A percentile compares a stretch with the other conserved stretches of the same genome.
Conservation (phyloP, 2,329 filamentous ascomycete genomes). For the Penicillium verrucosum region DNA sequence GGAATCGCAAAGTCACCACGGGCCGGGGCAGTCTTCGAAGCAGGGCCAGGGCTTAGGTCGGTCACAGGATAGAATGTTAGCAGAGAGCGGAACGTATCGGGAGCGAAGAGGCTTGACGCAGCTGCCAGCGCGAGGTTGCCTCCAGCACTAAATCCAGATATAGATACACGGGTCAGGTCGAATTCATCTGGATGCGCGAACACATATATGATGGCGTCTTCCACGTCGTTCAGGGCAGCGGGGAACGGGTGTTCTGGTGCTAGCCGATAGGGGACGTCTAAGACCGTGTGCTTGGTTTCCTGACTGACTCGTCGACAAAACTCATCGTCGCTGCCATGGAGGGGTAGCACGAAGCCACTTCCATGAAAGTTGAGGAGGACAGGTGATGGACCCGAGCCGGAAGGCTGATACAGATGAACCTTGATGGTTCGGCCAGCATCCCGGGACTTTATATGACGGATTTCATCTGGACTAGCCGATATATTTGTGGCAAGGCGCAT, state of each 20-base stretch:
- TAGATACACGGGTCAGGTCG: slow-evolving; percentile 31
- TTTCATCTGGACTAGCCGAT: slow-evolving; percentile 22
- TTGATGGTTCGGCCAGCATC: slow-evolving; percentile 31
- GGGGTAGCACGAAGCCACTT: slow-evolving; percentile 34
- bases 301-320: slow-evolving; percentile 29
- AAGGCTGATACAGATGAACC: slow-evolving; percentile 29
- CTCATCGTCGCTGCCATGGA: slow-evolving; percentile 32
- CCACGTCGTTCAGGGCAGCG: slow-evolving; percentile 40
- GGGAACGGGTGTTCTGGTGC: slow-evolving; percentile 43
- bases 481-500: not conserved
- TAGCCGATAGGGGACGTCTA: slow-evolving; percentile 42
- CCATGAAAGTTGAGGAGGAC: slow-evolving; percentile 37
- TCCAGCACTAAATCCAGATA: slow-evolving; percentile 47
- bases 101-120: slow-evolving; percentile 28
- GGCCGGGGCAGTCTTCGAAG: slow-evolving; percentile 24
- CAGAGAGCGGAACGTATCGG: slow-evolving; percentile 31
- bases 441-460: slow-evolving; percentile 31
- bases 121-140: slow-evolving; percentile 40
- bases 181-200: slow-evolving; percentile 34
- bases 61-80: slow-evolving; percentile 35
- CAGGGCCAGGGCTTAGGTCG: slow-evolving; percentile 23
- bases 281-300: slow-evolving; percentile 31
- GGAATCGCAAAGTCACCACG: slow-evolving; percentile 23
- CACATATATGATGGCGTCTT: slow-evolving; percentile 39
- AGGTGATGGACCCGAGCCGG: slow-evolving; percentile 21